phyloP scores from a whole-genome alignment of 1,284 basidiomycete species.

The Moesziomyces aphidis region DNA sequence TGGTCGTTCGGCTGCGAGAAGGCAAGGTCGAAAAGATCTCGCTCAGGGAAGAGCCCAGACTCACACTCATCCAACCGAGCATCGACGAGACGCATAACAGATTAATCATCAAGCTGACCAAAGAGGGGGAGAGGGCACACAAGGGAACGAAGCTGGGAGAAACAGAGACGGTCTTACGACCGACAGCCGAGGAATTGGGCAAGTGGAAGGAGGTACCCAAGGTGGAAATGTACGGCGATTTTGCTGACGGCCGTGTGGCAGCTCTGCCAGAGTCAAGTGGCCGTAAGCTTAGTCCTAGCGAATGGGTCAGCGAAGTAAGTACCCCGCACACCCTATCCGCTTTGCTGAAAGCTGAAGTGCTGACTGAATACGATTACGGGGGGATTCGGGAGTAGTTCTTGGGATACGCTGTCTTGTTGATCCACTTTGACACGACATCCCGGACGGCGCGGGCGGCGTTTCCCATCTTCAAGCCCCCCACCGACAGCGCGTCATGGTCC shows the following conservation, averaged over 20 bases:
- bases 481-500: conserved; percentile 6
- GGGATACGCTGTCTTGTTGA: conserved; percentile 46
- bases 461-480: conserved; percentile 55
- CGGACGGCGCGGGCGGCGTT: conserved; percentile 27
- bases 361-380: not conserved
- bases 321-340: not conserved
- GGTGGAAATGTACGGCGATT: conserved; percentile 55
- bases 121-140: conserved; percentile 1
- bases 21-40: conserved; percentile 32
- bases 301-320: conserved; percentile 49
- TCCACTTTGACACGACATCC: conserved; percentile 53
- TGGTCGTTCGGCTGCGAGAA: conserved; percentile 24
- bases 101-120: conserved; percentile 24
- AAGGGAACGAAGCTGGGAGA: conserved; percentile 4
- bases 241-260: conserved; percentile 45
- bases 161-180: conserved; percentile 28
- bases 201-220: conserved; percentile 23
- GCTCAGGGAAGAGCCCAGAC: conserved; percentile 46
- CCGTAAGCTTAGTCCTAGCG: conserved; percentile 20
- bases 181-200: conserved; percentile 2
- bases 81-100: conserved; percentile 25
- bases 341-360: too few relatives aligned
- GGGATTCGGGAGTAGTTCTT: conserved; percentile 21
- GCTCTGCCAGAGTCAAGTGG: not conserved
- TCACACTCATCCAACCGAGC: conserved; percentile 40